Conservation (phyloP, 129 eudicot genomes). For the Tagetes erecta region DNA sequence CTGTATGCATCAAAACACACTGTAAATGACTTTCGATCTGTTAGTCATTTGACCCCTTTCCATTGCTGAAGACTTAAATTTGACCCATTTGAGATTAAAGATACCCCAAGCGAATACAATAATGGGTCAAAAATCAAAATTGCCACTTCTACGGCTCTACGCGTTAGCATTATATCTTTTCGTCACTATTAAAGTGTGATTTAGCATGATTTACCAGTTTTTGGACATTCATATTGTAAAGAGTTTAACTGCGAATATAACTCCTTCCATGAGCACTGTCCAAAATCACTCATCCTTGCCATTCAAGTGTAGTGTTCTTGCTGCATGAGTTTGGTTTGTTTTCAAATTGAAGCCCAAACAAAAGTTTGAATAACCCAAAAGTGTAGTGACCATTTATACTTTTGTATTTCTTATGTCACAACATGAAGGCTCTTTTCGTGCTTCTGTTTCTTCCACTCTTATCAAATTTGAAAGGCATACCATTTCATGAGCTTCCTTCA, state of each 20-base stretch:
- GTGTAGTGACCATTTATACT: neutral
- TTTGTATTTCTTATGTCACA: slow-evolving; percentile 20
- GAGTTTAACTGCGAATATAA: neutral
- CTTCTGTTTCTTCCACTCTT: slow-evolving; percentile 76
- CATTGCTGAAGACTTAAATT: neutral
- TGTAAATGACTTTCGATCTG: neutral
- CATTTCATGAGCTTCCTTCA: slow-evolving; percentile 71
- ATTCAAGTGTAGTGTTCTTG: slow-evolving; percentile 1
- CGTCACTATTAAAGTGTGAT: too few species aligned
- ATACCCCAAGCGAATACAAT: neutral
- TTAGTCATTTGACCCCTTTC: neutral
- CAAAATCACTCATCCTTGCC: slow-evolving; percentile 2
- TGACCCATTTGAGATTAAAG: neutral
- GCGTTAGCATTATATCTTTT: neutral
- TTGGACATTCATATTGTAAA: neutral
- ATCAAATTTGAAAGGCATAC: slow-evolving; percentile 88
- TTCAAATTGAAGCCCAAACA: neutral
- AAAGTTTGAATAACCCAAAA: neutral
- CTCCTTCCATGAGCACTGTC: neutral
- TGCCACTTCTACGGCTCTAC: neutral
- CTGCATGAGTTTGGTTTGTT: neutral
- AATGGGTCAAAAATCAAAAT: neutral
- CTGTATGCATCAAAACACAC: neutral
- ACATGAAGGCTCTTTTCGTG: slow-evolving; percentile 82
- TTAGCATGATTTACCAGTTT: neutral